Conservation (phyloP, 2,329 filamentous ascomycete genomes). For the Hortaea werneckii region DNA sequence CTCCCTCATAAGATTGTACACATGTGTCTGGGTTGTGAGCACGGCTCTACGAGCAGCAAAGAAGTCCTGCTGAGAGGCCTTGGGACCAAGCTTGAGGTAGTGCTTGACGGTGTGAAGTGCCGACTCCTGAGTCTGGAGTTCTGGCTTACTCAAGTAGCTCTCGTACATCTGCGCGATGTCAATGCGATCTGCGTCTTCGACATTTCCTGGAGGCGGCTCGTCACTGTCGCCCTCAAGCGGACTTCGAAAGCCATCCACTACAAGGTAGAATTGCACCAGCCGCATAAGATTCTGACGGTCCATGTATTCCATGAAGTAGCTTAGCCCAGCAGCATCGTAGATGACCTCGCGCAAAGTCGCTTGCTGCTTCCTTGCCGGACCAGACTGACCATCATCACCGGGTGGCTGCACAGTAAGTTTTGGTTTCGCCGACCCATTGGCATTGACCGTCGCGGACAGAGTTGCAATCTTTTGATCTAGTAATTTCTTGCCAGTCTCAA, state of each 20-base stretch:
- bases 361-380: slow-evolving; percentile 58
- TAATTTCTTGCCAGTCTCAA: slow-evolving; percentile 85
- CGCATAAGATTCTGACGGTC: slow-evolving; percentile 79
- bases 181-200: slow-evolving; percentile 69
- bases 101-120: slow-evolving; percentile 60
- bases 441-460: slow-evolving; percentile 54
- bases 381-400: slow-evolving; percentile 13
- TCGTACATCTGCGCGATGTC: slow-evolving; percentile 89
- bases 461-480: slow-evolving; percentile 82
- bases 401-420: slow-evolving; percentile 31
- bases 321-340: slow-evolving; percentile 78
- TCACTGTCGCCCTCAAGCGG: slow-evolving; percentile 79
- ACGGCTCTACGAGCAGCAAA: slow-evolving; percentile 72
- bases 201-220: slow-evolving; percentile 41
- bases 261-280: slow-evolving; percentile 94
- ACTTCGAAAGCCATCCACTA: slow-evolving; percentile 91
- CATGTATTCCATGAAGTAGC: slow-evolving; percentile 99
- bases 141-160: slow-evolving; percentile 71
- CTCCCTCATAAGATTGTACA: slow-evolving; percentile 74
- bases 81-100: slow-evolving; percentile 69
- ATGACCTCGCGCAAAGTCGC: slow-evolving; percentile 76
- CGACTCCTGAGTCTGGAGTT: slow-evolving; percentile 64
- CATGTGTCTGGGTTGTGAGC: slow-evolving; percentile 68
- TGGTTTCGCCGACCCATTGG: slow-evolving; percentile 10
- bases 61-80: slow-evolving; percentile 72